phyloP scores from a whole-genome alignment of 2,329 filamentous ascomycete species.

The Scedosporium minutisporum region DNA sequence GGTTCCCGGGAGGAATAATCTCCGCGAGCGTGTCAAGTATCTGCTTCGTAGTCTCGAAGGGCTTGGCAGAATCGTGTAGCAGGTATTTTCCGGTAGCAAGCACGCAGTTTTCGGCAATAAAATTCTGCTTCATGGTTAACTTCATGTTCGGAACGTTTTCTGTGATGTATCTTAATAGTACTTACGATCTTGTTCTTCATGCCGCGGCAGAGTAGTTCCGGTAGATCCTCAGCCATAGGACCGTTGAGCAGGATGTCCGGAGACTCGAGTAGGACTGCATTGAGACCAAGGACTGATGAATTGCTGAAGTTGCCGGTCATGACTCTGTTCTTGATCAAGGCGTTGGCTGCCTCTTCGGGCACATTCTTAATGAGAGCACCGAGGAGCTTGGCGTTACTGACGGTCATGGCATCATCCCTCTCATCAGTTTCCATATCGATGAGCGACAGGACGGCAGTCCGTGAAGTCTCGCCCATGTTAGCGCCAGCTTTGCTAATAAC shows the following conservation, averaged over 20 bases:
- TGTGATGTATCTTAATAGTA: constrained; percentile 11
- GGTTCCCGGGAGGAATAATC: constrained; percentile 66
- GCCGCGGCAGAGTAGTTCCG: constrained; percentile 68
- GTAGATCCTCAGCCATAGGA: constrained; percentile 61
- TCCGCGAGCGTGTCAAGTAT: constrained; percentile 70
- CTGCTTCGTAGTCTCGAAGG: constrained; percentile 67
- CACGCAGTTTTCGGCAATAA: constrained; percentile 79
- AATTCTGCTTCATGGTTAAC: constrained; percentile 43
- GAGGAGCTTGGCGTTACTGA: constrained; percentile 83
- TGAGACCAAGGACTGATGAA: constrained; percentile 75
- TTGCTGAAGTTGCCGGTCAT: constrained; percentile 66
- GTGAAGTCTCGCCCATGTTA: constrained; percentile 90
- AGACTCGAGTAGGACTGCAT: constrained; percentile 78
- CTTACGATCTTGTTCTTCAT: constrained; percentile 68
- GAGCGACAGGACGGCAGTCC: constrained; percentile 72
- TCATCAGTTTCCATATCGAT: constrained; percentile 80
- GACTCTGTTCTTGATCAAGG: constrained; percentile 60
- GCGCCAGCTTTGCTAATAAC: constrained; percentile 89
- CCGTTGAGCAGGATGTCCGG: constrained; percentile 58
- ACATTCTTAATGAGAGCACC: constrained; percentile 85
- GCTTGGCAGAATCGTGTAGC: constrained; percentile 56
- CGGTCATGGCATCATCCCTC: constrained; percentile 66
- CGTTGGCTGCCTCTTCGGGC: constrained; percentile 56
- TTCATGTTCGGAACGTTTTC: background rate
- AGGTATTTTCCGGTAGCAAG: constrained; percentile 87